phyloP scores from a whole-genome alignment of 805 yeast genomes.

The Ogataea trehaloabstinens region DNA sequence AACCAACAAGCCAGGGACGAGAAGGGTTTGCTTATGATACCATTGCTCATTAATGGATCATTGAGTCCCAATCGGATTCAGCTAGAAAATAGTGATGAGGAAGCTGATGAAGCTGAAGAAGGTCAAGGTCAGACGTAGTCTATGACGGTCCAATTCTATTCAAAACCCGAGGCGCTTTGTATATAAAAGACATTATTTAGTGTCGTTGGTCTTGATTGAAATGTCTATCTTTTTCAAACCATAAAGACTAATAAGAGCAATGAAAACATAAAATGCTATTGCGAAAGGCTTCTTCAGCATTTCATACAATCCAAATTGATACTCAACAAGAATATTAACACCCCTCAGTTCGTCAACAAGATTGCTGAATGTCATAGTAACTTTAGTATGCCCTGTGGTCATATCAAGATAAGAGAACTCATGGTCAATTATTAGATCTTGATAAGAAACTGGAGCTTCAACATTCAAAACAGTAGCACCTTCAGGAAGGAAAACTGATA shows the following conservation, averaged over 20 bases:
- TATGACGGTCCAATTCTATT: too few relatives aligned
- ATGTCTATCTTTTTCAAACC: constrained; percentile 45
- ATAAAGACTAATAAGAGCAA: constrained; percentile 57
- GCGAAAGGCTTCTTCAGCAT: constrained; percentile 64
- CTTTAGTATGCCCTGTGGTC: constrained; percentile 72
- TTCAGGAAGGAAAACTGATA: constrained; percentile 80
- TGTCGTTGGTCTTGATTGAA: constrained; percentile 30
- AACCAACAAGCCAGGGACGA: not conserved
- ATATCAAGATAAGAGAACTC: constrained; percentile 65
- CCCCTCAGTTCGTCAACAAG: constrained; percentile 66
- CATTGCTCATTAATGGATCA: constrained; percentile 23
- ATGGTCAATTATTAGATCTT: constrained; percentile 29
- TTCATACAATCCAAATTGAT: constrained; percentile 53
- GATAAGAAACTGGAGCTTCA: constrained; percentile 51
- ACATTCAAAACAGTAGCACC: constrained; percentile 64
- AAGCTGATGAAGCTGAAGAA: constrained; percentile 8
- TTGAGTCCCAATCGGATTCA: constrained; percentile 14
- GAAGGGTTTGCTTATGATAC: constrained; percentile 9
- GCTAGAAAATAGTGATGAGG: constrained; percentile 5
- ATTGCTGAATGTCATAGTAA: constrained; percentile 57
- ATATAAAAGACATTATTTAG: too few relatives aligned
- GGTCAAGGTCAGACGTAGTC: too few relatives aligned
- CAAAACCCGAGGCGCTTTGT: too few relatives aligned
- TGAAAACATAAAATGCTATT: constrained; percentile 59
- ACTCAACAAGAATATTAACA: constrained; percentile 57